Evolutionary conservation across 257 asterid genomes (phyloP), one percentile per base, ranked within the genome.

Genomic region (Petunia secreta): DNA sequence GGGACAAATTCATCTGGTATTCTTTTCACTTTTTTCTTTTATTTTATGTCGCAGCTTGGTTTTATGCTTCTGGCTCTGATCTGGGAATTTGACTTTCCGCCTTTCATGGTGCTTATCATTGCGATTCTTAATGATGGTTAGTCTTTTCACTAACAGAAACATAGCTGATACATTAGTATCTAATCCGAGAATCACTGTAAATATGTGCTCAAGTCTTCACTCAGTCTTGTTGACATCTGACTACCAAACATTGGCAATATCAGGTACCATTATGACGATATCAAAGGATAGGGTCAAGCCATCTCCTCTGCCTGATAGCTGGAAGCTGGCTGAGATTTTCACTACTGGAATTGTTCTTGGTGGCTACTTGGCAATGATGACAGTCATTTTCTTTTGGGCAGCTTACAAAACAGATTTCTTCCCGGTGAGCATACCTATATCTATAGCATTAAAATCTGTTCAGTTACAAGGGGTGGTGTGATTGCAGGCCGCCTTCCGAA

Each of bases 101-200:
- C 99, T 58, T 95, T 95, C 87, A 93, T 95, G 99, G 99, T 95
- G 89, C 99, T 95, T 85, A 95, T 95, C 88, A 95, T 95, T 84
- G 99, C 99, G 41, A 92, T 95, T 65, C 93, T 95, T 79, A 95
- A 93, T 84, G 98, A 95, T 83, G 99, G 99, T 91, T 80, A 79
- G 88, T 82, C 82, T 80, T 66, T 79, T 55, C 37, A 15, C 40
- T 13, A 46, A 8, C 38, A 63, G 25, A 50, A 79, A 53, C 11
- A 59, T 62, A 36, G 15, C 57, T 64, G 40, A 59, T 40, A 37
- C 62, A 40, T 69, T 69, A 73, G 37, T 73, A 73, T 57, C 62
- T 73, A 34, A 34, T 48, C 34, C 13, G 15, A 34, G 62, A 10
- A 50, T 67, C 39, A 67, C 34, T 55, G 8, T 77, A 50, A 38